Base-by-base conservation (phyloP, 1,284 basidiomycete genomes). In the Agaricales sp. region DNA sequence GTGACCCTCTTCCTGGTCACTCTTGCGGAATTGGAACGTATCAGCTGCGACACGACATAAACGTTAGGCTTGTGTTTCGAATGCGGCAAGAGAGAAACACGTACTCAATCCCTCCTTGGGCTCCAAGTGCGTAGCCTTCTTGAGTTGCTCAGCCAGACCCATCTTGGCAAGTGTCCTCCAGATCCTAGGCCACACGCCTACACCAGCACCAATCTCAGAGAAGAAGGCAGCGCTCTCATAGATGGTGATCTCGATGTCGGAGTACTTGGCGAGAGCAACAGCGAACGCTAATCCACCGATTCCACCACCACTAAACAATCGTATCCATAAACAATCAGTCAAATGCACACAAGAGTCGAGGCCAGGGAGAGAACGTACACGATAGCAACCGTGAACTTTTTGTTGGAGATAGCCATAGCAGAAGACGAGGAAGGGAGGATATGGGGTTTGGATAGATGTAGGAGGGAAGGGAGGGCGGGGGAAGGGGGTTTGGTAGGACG, bases 271-370 rank as follows among this genome's bases (percentile, higher is more conserved):
- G 47, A 79, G 56, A 14, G 73, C 73, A 14, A 75, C 66, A 56
- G 66, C 60, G 26, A 64, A 59, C n/a, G 59, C 60, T 25, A 65
- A 53, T n/a, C 77, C 77, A 43, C 71, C 75, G 51, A 80, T 71
- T 1, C 77, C 77, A 45, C 69, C 77, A 22, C 77, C 77, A 57
- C 77, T 69, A 47, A 26, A 86, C 88, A 55, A 35, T n/a, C 8
- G 30, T 35, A 11, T 35, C 8, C 11, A 35, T n/a, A 8, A n/a
- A 35, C 11, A 35, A 35, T 35, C 11, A 8, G n/a, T 35, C 30
- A n/a, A 35, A n/a, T n/a, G n/a, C n/a, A n/a, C n/a, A n/a, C n/a
- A 35, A 35, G n/a, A 35, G 30, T 35, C n/a, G n/a, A n/a, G n/a
- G n/a, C n/a, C n/a, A n/a, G n/a, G 30, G n/a, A 35, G 6, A 18